Percentiles rank a stretch among this genome's conserved stretches.
These are phyloP conservation scores for Trichosporon faecale DNA, from an alignment of 1,284 basidiomycete species.

Conservation along the genomic window DNA sequence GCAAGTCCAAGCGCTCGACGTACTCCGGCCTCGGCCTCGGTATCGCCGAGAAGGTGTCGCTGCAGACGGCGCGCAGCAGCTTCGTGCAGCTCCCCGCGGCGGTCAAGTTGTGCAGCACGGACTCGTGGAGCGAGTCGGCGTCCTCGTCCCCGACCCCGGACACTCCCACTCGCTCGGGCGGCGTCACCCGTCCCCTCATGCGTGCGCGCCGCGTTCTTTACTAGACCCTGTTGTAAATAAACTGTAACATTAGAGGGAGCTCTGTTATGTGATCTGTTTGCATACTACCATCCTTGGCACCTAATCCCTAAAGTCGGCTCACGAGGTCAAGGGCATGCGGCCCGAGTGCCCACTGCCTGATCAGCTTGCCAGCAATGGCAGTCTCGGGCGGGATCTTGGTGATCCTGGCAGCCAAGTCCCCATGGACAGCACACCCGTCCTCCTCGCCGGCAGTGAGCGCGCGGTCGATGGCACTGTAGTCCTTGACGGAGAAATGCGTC, in stretches of 20 bases:
- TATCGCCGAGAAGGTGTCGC: background rate
- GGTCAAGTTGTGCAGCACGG: background rate
- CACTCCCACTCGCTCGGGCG: background rate
- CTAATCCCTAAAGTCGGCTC: slow-evolving; percentile 31
- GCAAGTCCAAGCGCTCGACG: background rate
- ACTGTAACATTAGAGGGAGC: slow-evolving; percentile 2
- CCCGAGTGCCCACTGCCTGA: slow-evolving; percentile 64
- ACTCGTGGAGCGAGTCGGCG: background rate
- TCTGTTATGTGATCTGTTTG: slow-evolving; percentile 4
- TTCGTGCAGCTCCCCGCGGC: background rate
- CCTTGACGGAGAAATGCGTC: slow-evolving; percentile 57
- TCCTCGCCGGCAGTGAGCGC: slow-evolving; percentile 5
- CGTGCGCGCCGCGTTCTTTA: background rate
- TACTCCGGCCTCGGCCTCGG: background rate
- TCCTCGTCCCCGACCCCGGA: background rate
- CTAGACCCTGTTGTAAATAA: background rate
- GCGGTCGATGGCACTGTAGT: slow-evolving; percentile 59
- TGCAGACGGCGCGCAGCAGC: background rate
- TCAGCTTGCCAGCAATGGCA: slow-evolving; percentile 68
- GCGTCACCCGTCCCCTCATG: background rate
- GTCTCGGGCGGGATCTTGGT: slow-evolving; percentile 67
- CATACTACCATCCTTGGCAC: too few species aligned
- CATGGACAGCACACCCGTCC: background rate
- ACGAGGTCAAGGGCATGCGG: slow-evolving; percentile 38
- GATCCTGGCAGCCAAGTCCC: slow-evolving; percentile 28